phyloP scores from a whole-genome alignment of 2,329 filamentous ascomycete species.

The Botrytis sinoallii region DNA sequence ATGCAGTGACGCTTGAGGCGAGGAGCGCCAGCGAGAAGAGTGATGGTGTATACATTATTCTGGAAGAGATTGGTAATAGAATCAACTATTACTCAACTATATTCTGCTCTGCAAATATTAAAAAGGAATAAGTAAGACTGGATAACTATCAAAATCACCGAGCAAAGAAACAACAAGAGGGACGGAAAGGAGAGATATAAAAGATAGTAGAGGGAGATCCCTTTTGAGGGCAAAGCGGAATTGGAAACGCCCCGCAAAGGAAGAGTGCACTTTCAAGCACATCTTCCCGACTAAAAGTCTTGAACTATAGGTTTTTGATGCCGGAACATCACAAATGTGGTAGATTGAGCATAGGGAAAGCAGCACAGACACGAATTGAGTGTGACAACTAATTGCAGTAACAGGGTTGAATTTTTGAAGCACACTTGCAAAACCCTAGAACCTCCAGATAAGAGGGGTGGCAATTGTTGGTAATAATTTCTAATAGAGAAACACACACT shows the following conservation, averaged over 20 bases:
- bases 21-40: constrained; percentile 6
- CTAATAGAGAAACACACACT: neutral
- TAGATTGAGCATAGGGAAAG: neutral
- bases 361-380: neutral
- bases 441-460: neutral
- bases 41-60: constrained; percentile 17
- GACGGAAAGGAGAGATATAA: constrained; percentile 5
- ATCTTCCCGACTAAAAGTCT: neutral
- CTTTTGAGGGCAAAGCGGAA: neutral
- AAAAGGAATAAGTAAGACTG: neutral
- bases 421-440: neutral
- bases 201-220: neutral
- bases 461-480: neutral
- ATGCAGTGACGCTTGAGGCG: neutral
- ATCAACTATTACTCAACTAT: constrained; percentile 14
- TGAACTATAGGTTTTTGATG: neutral
- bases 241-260: constrained; percentile 1
- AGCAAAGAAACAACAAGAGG: neutral
- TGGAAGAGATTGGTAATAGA: constrained; percentile 8
- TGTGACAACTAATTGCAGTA: neutral
- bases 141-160: constrained; percentile 12
- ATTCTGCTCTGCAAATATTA: constrained; percentile 18
- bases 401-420: neutral
- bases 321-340: neutral
- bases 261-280: neutral